Evolutionary conservation across 2,329 filamentous ascomycete genomes (phyloP), one percentile per base, ranked within the genome.

Genomic region (Metarhizium humberi): DNA sequence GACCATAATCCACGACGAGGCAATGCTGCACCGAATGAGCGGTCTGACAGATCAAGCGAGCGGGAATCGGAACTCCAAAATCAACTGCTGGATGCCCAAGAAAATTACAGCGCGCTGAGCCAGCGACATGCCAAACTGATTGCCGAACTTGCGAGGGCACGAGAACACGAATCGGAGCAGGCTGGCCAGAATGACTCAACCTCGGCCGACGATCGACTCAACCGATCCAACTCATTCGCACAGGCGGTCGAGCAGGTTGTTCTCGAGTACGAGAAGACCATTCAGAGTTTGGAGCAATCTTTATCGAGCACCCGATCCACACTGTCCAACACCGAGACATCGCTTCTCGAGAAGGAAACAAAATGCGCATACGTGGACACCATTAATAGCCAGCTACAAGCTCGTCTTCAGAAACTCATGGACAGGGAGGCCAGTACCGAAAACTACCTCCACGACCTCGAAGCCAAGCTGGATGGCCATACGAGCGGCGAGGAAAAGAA

Each of bases 191-290:
- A 79, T 13, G 83, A 86, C 46, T 67, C 68, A 16, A 79, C 83
- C 13, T 75, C 86, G 16, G 89, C 85, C 54, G 90, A 92, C 67
- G 92, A 96, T 68, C 82, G 94, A 53, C 75, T 97, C 60, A 95
- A 96, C 68, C 86, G 94, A 45, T 99, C 95, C 18, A 96, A 95
- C 68, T 95, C 90, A 0, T 97, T 99, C 67, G 92, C 92, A 1
- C 88, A 95, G 67, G 92, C 92, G 32, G 92, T 99, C 20, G 94
- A 99, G 66, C 89, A 95, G 66, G 90, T 99, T 25, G 90, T 99
- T 3, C 76, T 97, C 51, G 94, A 99, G 71, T 99, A 99, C 67
- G 95, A 99, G 70, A 97, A 95, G 78, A 99, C 95, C 0, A 99
- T 99, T 51, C 92, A 97, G 69, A 87, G 84, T 53, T 80, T 99